phyloP scores from a whole-genome alignment of 1,284 basidiomycete species.

The Phylloporus sp. region DNA sequence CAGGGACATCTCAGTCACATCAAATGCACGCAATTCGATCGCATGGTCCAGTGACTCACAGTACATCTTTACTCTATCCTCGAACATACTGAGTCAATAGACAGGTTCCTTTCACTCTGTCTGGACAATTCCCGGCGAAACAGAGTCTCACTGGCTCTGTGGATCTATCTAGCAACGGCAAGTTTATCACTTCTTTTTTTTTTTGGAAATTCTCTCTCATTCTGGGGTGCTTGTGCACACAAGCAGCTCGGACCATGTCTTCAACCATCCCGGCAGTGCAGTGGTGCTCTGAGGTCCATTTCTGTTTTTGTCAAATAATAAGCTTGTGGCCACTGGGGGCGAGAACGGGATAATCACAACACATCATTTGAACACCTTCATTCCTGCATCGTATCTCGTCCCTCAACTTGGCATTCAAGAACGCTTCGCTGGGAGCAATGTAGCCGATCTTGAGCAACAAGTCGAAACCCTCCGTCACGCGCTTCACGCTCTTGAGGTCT shows the following conservation, averaged over 20 bases:
- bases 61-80: constrained; percentile 4
- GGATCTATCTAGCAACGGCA: constrained; percentile 3
- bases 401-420: not conserved
- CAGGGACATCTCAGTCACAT: not conserved
- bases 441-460: not conserved
- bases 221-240: constrained; percentile 2
- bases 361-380: not conserved
- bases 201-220: not conserved
- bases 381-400: not conserved
- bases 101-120: not conserved
- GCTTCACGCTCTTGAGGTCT: not conserved
- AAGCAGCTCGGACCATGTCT: not conserved
- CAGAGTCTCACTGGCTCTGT: not conserved
- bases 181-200: constrained; percentile 5
- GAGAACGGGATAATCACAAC: constrained; percentile 5
- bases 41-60: constrained; percentile 4
- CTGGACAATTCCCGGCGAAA: constrained; percentile 3
- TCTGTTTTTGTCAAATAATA: constrained; percentile 1
- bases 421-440: not conserved
- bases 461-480: not conserved
- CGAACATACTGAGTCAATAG: not conserved
- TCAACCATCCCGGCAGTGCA: not conserved
- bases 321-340: not conserved
- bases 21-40: constrained; percentile 1
- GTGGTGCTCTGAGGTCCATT: not conserved